Conservation (phyloP, 495 filamentous ascomycete species). For the Aspergillus steynii region DNA sequence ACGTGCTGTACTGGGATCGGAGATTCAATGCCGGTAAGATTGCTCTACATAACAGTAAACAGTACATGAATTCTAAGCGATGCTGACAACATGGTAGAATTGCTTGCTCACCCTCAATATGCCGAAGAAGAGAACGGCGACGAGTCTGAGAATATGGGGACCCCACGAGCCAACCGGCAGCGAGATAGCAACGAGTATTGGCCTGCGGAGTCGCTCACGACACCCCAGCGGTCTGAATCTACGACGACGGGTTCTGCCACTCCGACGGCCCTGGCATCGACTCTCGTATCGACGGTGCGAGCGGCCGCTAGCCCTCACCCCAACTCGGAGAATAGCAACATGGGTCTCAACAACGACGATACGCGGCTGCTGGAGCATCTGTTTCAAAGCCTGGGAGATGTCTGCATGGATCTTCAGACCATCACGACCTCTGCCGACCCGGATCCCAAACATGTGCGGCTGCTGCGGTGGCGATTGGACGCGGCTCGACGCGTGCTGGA, state of each 20-base stretch:
- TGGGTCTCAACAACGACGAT: conserved; percentile 64
- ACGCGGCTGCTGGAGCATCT: conserved; percentile 74
- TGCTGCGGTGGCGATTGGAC: conserved; percentile 69
- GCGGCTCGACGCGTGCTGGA: conserved; percentile 71
- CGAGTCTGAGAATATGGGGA: conserved; percentile 15
- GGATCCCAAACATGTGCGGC: conserved; percentile 58
- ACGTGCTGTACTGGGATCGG: conserved; percentile 45
- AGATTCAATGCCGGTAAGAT: conserved; percentile 42
- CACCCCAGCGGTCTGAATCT: conserved; percentile 30
- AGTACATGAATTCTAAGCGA: neutral
- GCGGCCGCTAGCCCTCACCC: conserved; percentile 41
- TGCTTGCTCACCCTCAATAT: conserved; percentile 21
- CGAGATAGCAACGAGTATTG: conserved; percentile 10
- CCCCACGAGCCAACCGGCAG: conserved; percentile 18
- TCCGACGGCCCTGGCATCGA: conserved; percentile 38
- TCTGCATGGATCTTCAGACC: conserved; percentile 66
- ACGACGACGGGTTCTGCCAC: conserved; percentile 34
- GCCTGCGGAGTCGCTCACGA: neutral
- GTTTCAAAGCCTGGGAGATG: conserved; percentile 70
- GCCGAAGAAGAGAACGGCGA: conserved; percentile 16
- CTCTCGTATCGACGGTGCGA: conserved; percentile 41
- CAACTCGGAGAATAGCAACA: conserved; percentile 28
- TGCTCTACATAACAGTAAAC: neutral
- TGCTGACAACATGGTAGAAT: conserved; percentile 24
- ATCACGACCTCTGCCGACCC: conserved; percentile 44